A percentile compares a stretch with the other conserved stretches of the same genome.
Conservation (phyloP, 257 asterid species). For the Forsythia viridissima region DNA sequence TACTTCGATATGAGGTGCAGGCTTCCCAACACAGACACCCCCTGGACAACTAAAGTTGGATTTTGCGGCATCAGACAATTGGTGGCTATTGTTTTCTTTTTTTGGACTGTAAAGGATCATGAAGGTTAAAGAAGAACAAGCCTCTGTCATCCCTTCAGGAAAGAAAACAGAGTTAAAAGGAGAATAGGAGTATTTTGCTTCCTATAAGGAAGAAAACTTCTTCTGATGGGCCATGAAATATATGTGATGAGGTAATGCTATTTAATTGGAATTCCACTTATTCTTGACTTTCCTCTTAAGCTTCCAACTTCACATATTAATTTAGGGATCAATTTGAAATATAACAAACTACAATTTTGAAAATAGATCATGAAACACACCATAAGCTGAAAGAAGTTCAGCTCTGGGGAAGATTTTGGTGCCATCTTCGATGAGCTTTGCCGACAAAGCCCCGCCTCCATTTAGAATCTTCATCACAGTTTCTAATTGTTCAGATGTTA, state of each 20-base stretch:
- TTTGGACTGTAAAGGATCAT: slow-evolving; percentile 69
- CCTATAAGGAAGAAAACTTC: background rate
- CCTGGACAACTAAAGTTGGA: slow-evolving; percentile 32
- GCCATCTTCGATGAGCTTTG: slow-evolving; percentile 44
- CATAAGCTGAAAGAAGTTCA: slow-evolving; percentile 76
- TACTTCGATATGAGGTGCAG: slow-evolving; percentile 80
- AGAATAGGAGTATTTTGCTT: background rate
- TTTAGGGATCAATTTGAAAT: background rate
- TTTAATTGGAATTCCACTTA: background rate
- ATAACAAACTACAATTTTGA: background rate
- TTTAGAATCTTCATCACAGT: slow-evolving; percentile 70
- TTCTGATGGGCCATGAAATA: background rate
- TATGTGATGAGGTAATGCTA: background rate
- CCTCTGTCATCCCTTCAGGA: slow-evolving; percentile 83
- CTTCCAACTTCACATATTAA: background rate
- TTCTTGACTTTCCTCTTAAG: background rate
- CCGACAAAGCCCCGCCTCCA: slow-evolving; percentile 84
- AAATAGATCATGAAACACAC: slow-evolving; percentile 35
- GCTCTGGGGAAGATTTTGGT: slow-evolving; percentile 65
- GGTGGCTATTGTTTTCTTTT: slow-evolving; percentile 23
- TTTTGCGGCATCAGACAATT: slow-evolving; percentile 19
- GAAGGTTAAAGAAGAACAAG: slow-evolving; percentile 91
- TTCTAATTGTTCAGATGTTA: slow-evolving; percentile 29
- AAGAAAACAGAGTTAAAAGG: slow-evolving; percentile 10
- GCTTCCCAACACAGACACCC: slow-evolving; percentile 73